Percentiles rank a stretch among this genome's conserved stretches.
Conservation (phyloP, 768 basidiomycete species). For the Dentipellis sp. region DNA sequence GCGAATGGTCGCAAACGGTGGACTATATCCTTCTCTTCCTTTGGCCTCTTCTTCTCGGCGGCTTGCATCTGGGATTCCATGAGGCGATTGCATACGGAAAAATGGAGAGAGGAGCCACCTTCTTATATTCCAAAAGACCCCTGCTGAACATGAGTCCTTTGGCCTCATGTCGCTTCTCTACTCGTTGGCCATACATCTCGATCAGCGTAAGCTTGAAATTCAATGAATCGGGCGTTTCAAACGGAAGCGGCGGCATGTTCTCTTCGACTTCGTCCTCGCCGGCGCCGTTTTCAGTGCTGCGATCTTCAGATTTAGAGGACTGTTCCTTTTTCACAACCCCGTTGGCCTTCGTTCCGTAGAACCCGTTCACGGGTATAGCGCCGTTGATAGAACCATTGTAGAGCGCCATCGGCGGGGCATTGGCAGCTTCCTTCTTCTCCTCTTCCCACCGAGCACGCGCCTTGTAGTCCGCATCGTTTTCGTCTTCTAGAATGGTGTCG, state of each 20-base stretch:
- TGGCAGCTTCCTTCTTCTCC: slow-evolving; percentile 24
- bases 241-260: slow-evolving; percentile 60
- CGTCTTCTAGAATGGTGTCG: slow-evolving; percentile 70
- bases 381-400: slow-evolving; percentile 24
- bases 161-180: slow-evolving; percentile 75
- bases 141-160: slow-evolving; percentile 91
- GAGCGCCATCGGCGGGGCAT: slow-evolving; percentile 15
- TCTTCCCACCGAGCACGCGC: slow-evolving; percentile 34
- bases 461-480: slow-evolving; percentile 66
- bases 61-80: slow-evolving; percentile 63
- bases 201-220: slow-evolving; percentile 82
- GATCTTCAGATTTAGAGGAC: slow-evolving; percentile 16
- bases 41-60: slow-evolving; percentile 80
- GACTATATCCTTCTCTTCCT: slow-evolving; percentile 87
- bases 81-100: slow-evolving; percentile 4
- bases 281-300: slow-evolving; percentile 38
- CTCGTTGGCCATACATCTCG: slow-evolving; percentile 85
- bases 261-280: slow-evolving; percentile 50
- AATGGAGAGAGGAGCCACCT: slow-evolving; percentile 40
- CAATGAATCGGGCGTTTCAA: slow-evolving; percentile 78
- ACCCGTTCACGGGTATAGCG: slow-evolving; percentile 17
- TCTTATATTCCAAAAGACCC: slow-evolving; percentile 88
- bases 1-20: slow-evolving; percentile 88
- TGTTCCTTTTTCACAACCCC: slow-evolving; percentile 23
- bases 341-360: slow-evolving; percentile 27